Evolutionary conservation across 768 basidiomycete genomes (phyloP).

Genomic region (Suillus bovinus): DNA sequence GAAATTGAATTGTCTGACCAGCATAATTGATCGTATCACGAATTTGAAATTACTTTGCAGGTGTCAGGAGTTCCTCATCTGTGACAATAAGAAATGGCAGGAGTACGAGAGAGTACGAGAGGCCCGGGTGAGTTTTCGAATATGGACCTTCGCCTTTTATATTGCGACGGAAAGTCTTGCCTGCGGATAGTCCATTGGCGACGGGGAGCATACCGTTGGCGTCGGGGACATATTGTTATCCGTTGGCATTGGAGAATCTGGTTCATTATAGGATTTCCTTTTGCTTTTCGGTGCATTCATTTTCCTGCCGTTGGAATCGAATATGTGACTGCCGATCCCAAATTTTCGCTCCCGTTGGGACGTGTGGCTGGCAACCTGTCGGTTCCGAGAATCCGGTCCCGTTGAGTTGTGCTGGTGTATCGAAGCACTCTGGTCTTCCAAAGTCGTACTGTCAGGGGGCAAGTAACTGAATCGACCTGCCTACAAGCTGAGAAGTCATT

Average conservation of each 20-base stretch:
- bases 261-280: neutral
- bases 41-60: constrained; percentile 27
- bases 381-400: neutral
- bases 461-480: neutral
- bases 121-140: constrained; percentile 38
- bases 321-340: too few relatives aligned
- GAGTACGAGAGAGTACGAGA: constrained; percentile 64
- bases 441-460: neutral
- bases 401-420: neutral
- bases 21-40: neutral
- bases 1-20: neutral
- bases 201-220: neutral
- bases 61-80: constrained; percentile 72
- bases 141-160: neutral
- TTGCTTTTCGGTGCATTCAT: neutral
- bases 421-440: neutral
- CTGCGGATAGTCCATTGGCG: neutral
- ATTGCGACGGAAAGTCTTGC: neutral
- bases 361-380: neutral
- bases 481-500: too few relatives aligned
- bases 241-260: neutral
- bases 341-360: neutral
- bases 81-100: constrained; percentile 53
- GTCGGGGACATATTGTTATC: neutral
- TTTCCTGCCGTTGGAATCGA: neutral